phyloP scores from a whole-genome alignment of 2,329 filamentous ascomycete species.

The Penicillium aurantiogriseum region DNA sequence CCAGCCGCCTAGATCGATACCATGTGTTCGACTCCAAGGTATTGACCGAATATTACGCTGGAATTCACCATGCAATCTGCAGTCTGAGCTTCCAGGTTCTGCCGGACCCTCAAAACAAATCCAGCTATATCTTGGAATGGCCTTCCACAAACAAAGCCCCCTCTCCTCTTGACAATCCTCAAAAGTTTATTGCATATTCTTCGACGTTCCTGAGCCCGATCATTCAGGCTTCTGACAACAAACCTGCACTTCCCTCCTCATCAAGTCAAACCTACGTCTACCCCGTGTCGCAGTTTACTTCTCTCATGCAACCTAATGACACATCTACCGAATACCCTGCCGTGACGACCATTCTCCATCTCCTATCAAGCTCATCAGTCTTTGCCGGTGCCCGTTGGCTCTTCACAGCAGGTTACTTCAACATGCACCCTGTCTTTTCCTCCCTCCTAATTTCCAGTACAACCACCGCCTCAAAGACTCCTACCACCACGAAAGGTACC shows the following conservation, averaged over 20 bases:
- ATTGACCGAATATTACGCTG: constrained; percentile 78
- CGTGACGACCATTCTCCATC: constrained; percentile 69
- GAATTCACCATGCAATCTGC: constrained; percentile 72
- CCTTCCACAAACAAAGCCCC: constrained; percentile 70
- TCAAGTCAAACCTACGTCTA: constrained; percentile 72
- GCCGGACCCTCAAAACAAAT: constrained; percentile 49
- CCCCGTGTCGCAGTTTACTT: constrained; percentile 82
- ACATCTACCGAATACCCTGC: constrained; percentile 86
- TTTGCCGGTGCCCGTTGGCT: constrained; percentile 79
- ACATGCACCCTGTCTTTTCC: constrained; percentile 83
- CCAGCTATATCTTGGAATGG: constrained; percentile 65
- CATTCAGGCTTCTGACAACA: constrained; percentile 53
- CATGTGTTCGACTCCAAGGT: constrained; percentile 80
- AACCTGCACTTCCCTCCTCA: constrained; percentile 31
- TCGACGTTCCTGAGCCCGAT: constrained; percentile 66
- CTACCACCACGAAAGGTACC: constrained; percentile 58
- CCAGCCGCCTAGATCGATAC: constrained; percentile 90
- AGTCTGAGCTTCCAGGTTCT: constrained; percentile 78
- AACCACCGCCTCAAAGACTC: constrained; percentile 30
- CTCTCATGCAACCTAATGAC: constrained; percentile 69
- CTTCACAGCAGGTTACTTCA: constrained; percentile 98
- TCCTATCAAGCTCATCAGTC: constrained; percentile 58
- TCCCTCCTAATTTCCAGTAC: constrained; percentile 73
- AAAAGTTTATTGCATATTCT: constrained; percentile 67
- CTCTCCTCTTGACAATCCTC: constrained; percentile 68